phyloP scores from a whole-genome alignment of 768 basidiomycete genomes.

The Mycena rosella region DNA sequence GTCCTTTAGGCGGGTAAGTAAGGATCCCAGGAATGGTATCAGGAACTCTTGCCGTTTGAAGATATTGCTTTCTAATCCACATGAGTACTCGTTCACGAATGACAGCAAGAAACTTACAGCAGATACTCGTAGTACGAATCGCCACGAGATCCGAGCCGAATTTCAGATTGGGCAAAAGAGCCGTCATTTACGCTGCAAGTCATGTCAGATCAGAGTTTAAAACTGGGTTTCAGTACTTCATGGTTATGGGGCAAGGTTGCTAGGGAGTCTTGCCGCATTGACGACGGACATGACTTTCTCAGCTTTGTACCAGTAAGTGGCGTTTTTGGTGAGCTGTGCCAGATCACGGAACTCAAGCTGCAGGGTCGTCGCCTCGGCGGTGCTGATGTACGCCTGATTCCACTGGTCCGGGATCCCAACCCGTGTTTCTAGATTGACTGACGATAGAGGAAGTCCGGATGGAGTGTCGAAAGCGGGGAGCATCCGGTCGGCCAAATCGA shows the following conservation, averaged over 20 bases:
- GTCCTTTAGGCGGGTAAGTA: constrained; percentile 51
- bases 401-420: constrained; percentile 61
- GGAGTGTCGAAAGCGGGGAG: constrained; percentile 76
- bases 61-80: constrained; percentile 62
- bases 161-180: constrained; percentile 59
- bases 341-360: constrained; percentile 86
- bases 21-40: neutral
- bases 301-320: constrained; percentile 73
- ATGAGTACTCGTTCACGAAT: neutral
- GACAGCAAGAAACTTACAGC: constrained; percentile 54
- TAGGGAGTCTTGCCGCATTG: constrained; percentile 59
- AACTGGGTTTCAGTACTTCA: constrained; percentile 61
- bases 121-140: constrained; percentile 88
- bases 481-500: constrained; percentile 76
- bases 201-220: constrained; percentile 6
- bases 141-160: constrained; percentile 82
- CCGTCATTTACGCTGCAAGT: constrained; percentile 38
- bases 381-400: constrained; percentile 57
- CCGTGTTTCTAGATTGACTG: constrained; percentile 67
- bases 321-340: constrained; percentile 70
- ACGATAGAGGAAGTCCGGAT: constrained; percentile 73
- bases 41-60: constrained; percentile 67
- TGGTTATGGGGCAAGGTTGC: constrained; percentile 80
- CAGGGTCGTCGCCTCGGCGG: constrained; percentile 78
- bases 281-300: constrained; percentile 77